These are phyloP conservation scores for Oleoguttula mirabilis DNA, from an alignment of 495 filamentous ascomycete species.

Conservation along the genomic window DNA sequence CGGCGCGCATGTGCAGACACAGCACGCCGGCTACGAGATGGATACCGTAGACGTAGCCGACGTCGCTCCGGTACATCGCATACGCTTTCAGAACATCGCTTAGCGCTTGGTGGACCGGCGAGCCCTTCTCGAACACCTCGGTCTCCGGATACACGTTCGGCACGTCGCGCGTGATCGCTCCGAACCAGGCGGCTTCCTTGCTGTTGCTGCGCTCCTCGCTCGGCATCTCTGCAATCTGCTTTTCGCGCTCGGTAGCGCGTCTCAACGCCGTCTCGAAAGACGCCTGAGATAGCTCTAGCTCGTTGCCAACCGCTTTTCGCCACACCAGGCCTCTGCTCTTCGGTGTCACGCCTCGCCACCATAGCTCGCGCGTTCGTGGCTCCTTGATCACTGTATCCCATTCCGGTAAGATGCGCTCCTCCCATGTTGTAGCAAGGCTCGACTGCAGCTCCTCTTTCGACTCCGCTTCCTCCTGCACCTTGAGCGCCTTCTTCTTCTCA, in stretches of 20 bases:
- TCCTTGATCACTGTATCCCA: slow-evolving; percentile 69
- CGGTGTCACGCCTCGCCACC: slow-evolving; percentile 85
- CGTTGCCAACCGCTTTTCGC: slow-evolving; percentile 78
- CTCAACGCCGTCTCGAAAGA: slow-evolving; percentile 70
- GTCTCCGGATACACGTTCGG: slow-evolving; percentile 65
- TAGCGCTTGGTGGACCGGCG: slow-evolving; percentile 62
- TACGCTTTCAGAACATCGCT: slow-evolving; percentile 80
- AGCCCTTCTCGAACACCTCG: slow-evolving; percentile 62
- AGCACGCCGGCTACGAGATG: slow-evolving; percentile 82
- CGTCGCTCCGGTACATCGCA: slow-evolving; percentile 84
- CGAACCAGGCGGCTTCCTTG: slow-evolving; percentile 53
- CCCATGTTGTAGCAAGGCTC: slow-evolving; percentile 64
- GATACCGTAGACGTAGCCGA: slow-evolving; percentile 78
- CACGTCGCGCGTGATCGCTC: slow-evolving; percentile 57
- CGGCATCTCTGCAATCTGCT: slow-evolving; percentile 10
- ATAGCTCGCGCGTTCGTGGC: slow-evolving; percentile 70
- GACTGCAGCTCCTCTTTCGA: slow-evolving; percentile 56
- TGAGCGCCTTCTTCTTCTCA: slow-evolving; percentile 38
- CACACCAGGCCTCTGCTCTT: slow-evolving; percentile 74
- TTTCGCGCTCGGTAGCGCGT: slow-evolving; percentile 57
- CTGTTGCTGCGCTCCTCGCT: slow-evolving; percentile 26
- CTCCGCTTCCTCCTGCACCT: slow-evolving; percentile 39
- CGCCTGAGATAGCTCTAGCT: slow-evolving; percentile 60
- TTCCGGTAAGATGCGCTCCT: slow-evolving; percentile 72
- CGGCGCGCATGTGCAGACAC: slow-evolving; percentile 63